Evolutionary conservation across 257 asterid species (phyloP), one percentile per base, ranked within the genome.

Genomic region (Scutellaria baicalensis): DNA sequence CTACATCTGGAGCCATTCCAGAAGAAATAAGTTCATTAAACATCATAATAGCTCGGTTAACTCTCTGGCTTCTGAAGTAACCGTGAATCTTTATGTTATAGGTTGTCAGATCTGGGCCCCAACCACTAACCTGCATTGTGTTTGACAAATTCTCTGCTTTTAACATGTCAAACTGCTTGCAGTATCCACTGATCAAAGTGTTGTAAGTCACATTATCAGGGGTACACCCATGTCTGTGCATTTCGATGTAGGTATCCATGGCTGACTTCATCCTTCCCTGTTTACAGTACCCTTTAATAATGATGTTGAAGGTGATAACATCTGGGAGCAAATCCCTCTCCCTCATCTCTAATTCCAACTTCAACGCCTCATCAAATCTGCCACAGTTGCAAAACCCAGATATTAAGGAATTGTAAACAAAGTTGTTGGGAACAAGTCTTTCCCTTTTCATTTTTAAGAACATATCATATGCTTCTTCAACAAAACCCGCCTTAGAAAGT

Each of bases 151-250:
- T 78, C 80, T 87, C 88, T 6, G 89, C 97, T 43, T 77, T 84
- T 58, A 80, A 74, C 87, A 93, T 77, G 85, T 93, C 96, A 42
- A 87, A 88, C 70, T 81, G 85, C 81, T 81, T 84, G 77, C 95
- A 91, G 83, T 84, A 91, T 59, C 99, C 97, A 40, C 82, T 73
- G 64, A 93, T 89, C 85, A 91, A 82, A 55, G 96, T 87, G 85
- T 91, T 93, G 77, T 89, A 93, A 8, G 99, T 93, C 70, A 89
- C 87, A 31, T 81, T 76, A 78, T 93, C 97, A 10, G 99, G 96
- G 8, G 77, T 66, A 76, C 82, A 75, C 49, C 96, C 96, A 54
- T 65, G 64, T 55, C 69, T 77, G 10, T 78, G 84, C 96, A 93
- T 87, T 55, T 82, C 84, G 9, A 81, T 51, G 78, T 80, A 93